Evolutionary conservation across 768 basidiomycete genomes (phyloP).

Genomic region (Boletales sp.): DNA sequence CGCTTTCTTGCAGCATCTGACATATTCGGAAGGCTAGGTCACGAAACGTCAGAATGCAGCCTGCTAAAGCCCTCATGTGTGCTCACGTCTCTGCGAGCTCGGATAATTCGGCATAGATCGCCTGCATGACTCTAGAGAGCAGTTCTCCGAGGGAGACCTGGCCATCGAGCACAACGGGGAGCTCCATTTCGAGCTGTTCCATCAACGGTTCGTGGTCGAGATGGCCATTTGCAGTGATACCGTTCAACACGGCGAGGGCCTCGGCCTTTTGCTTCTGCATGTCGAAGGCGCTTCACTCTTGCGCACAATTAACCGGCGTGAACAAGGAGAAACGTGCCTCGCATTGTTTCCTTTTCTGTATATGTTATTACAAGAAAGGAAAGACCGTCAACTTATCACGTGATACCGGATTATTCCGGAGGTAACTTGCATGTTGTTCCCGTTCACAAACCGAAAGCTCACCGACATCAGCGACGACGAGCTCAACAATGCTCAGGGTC

Average conservation of each 20-base stretch:
- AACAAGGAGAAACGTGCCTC: constrained; percentile 14
- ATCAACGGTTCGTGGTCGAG: constrained; percentile 37
- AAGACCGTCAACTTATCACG: constrained; percentile 9
- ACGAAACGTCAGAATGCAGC: not conserved
- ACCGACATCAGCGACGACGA: constrained; percentile 10
- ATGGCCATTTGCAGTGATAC: constrained; percentile 32
- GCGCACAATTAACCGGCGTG: constrained; percentile 6
- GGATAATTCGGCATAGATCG: constrained; percentile 77
- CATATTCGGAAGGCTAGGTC: constrained; percentile 69
- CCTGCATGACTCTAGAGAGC: constrained; percentile 71
- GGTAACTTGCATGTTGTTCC: not conserved
- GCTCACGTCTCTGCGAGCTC: constrained; percentile 85
- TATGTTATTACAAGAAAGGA: constrained; percentile 7
- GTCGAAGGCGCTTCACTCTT: constrained; percentile 13
- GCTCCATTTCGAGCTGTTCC: constrained; percentile 67
- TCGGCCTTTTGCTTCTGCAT: constrained; percentile 30
- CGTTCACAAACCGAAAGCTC: not conserved
- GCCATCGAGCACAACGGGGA: constrained; percentile 69
- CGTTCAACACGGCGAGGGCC: constrained; percentile 26
- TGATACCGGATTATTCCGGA: constrained; percentile 21
- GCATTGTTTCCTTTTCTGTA: constrained; percentile 2
- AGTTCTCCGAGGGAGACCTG: constrained; percentile 73
- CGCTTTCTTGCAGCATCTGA: constrained; percentile 79
- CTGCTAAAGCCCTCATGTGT: not conserved
- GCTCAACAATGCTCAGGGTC: constrained; percentile 24